Percentiles rank a stretch among this genome's conserved stretches.
Conservation (phyloP, 208 protist genomes). For the Crithidia brevicula region DNA sequence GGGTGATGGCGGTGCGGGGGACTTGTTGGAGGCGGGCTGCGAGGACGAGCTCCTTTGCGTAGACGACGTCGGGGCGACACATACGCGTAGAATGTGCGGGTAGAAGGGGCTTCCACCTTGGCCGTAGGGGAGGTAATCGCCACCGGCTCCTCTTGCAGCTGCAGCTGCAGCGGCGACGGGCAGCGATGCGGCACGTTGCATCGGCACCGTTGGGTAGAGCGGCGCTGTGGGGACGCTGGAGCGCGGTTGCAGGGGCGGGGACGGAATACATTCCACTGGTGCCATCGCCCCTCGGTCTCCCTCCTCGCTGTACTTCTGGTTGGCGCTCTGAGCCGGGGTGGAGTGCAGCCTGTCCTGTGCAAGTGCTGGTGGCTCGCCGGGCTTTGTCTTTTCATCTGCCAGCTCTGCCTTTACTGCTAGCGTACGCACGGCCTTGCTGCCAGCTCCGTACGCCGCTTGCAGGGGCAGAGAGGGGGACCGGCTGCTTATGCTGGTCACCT, state of each 20-base stretch:
- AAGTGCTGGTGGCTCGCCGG: neutral
- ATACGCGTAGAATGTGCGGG: constrained; percentile 10
- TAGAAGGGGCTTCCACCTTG: constrained; percentile 14
- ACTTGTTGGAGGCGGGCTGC: neutral
- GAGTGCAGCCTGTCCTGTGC: neutral
- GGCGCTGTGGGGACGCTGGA: neutral
- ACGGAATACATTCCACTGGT: constrained; percentile 13
- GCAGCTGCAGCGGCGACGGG: neutral
- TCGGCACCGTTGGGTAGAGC: neutral
- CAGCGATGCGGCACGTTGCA: constrained; percentile 13
- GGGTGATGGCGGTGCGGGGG: neutral
- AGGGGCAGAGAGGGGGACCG: neutral
- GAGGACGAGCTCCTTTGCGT: constrained; percentile 2
- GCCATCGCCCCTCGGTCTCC: neutral
- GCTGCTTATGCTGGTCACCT: constrained; percentile 1
- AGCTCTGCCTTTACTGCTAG: neutral
- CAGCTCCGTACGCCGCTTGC: constrained; percentile 20
- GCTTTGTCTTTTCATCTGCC: neutral
- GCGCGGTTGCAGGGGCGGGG: constrained; percentile 1
- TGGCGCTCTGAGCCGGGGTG: neutral
- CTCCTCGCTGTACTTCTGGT: neutral
- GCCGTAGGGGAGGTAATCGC: neutral
- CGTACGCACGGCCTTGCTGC: constrained; percentile 24
- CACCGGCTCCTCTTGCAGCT: neutral
- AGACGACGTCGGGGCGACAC: neutral